Evolutionary conservation across 345 rosid species (phyloP).

Genomic region (Nephelium lappaceum): DNA sequence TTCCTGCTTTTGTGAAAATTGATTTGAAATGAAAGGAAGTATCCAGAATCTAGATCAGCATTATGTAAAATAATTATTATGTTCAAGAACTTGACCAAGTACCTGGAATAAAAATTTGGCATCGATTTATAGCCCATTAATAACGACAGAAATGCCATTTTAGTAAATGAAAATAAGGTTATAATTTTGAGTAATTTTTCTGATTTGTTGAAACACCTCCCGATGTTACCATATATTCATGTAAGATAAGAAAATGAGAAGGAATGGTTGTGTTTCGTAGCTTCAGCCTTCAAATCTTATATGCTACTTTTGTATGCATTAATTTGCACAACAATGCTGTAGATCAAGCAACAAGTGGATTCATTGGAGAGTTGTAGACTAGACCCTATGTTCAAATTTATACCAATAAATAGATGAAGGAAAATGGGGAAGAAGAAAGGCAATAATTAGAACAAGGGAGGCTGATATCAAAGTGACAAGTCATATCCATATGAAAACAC

Average conservation of each 20-base stretch:
- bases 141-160: neutral
- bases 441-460: neutral
- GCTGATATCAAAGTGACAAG: neutral
- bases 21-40: neutral
- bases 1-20: neutral
- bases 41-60: neutral
- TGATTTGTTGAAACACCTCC: neutral
- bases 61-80: neutral
- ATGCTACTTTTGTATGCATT: neutral
- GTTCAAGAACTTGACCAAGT: neutral
- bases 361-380: neutral
- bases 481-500: neutral
- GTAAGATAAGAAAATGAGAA: neutral
- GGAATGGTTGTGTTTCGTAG: neutral
- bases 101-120: neutral
- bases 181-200: no score
- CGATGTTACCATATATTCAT: neutral
- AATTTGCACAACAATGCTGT: neutral
- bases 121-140: neutral
- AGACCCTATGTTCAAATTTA: neutral
- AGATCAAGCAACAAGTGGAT: neutral
- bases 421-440: neutral
- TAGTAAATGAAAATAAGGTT: neutral
- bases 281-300: neutral
- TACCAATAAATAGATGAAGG: neutral